Conservation (phyloP, 1,284 basidiomycete species). For the Exsudoporus floridanus region DNA sequence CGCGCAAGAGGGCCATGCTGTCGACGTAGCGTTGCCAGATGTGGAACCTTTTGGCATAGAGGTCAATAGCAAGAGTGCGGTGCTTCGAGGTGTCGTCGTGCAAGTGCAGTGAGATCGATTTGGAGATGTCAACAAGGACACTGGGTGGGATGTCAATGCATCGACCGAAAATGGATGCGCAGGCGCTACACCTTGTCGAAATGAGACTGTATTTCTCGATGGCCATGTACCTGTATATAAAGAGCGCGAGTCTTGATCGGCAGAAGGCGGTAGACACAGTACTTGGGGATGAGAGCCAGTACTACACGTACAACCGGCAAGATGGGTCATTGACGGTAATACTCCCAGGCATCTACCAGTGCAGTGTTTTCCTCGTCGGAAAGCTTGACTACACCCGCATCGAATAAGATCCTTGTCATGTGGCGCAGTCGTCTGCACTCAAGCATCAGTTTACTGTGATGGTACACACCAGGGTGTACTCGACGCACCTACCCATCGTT, state of each 20-base stretch:
- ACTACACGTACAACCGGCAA: not conserved
- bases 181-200: conserved; percentile 57
- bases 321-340: conserved; percentile 49
- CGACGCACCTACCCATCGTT: conserved; percentile 71
- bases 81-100: conserved; percentile 67
- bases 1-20: conserved; percentile 84
- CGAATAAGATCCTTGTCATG: conserved; percentile 74
- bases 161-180: no score
- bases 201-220: conserved; percentile 79
- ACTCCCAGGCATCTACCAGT: conserved; percentile 69
- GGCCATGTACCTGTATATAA: conserved; percentile 82
- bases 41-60: conserved; percentile 86
- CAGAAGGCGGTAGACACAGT: conserved; percentile 62
- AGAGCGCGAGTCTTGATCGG: conserved; percentile 65
- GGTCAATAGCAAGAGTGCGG: conserved; percentile 80
- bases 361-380: conserved; percentile 63
- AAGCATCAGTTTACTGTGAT: not conserved
- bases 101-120: conserved; percentile 77
- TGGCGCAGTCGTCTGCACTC: conserved; percentile 68
- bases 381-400: conserved; percentile 65
- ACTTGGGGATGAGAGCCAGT: conserved; percentile 41
- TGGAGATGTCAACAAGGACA: conserved; percentile 78
- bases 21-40: conserved; percentile 96
- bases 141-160: conserved; percentile 41
- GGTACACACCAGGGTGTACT: conserved; percentile 45